Evolutionary conservation across 1,284 basidiomycete species (phyloP).

Genomic region (Abortiporus biennis): DNA sequence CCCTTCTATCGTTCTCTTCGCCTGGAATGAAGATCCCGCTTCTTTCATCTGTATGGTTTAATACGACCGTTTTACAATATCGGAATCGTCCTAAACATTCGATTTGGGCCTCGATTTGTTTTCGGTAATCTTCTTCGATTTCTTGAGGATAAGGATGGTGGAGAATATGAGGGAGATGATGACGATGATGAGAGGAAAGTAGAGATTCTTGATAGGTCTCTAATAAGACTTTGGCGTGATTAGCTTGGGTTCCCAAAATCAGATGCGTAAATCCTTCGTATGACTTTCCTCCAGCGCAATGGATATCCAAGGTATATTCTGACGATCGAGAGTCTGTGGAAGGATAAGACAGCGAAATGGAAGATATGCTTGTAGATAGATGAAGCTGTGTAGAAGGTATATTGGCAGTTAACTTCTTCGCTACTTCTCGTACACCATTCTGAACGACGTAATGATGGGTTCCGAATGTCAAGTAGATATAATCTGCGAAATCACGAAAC

Average conservation of each 20-base stretch:
- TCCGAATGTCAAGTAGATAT: slow-evolving; percentile 53
- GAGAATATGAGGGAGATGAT: background rate
- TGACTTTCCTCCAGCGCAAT: slow-evolving; percentile 16
- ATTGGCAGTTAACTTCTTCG: slow-evolving; percentile 35
- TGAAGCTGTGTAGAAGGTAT: slow-evolving; percentile 41
- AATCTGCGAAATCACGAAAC: slow-evolving; percentile 44
- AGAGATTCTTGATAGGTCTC: slow-evolving; percentile 34
- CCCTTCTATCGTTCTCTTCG: slow-evolving; percentile 41
- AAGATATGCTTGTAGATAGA: slow-evolving; percentile 45
- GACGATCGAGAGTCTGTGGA: slow-evolving; percentile 15
- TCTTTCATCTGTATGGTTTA: slow-evolving; percentile 66
- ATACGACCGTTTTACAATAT: slow-evolving; percentile 50
- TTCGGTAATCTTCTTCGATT: background rate
- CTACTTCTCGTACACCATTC: slow-evolving; percentile 51
- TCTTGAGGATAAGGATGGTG: background rate
- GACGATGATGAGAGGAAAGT: slow-evolving; percentile 16
- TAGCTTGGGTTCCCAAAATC: slow-evolving; percentile 68
- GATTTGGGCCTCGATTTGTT: slow-evolving; percentile 11
- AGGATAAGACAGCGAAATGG: background rate
- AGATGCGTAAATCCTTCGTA: slow-evolving; percentile 54
- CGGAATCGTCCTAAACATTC: slow-evolving; percentile 37
- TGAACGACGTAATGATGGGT: slow-evolving; percentile 56
- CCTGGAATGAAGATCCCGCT: slow-evolving; percentile 52
- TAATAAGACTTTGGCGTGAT: slow-evolving; percentile 46
- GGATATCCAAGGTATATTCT: slow-evolving; percentile 18